Evolutionary conservation across 177 flowering plant species (phyloP).

Genomic region (Vitis hybrid): DNA sequence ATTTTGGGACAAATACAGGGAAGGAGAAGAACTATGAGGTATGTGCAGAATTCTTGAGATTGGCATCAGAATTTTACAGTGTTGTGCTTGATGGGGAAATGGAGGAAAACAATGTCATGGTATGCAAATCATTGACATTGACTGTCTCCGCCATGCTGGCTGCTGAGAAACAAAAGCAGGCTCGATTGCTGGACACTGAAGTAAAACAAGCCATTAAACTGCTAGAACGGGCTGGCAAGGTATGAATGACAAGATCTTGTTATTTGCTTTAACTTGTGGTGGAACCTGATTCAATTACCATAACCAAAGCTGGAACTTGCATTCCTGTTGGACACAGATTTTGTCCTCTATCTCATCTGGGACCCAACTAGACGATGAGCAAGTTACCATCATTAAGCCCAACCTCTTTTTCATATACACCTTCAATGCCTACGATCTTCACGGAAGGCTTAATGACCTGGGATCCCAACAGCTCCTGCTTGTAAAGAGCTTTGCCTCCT

Average conservation of each 20-base stretch:
- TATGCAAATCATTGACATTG: conserved; percentile 66
- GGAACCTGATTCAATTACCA: too few species aligned
- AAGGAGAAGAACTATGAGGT: conserved; percentile 51
- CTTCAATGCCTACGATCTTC: conserved; percentile 59
- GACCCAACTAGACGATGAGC: conserved; percentile 27
- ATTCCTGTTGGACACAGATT: conserved; percentile 42
- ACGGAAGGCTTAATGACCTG: conserved; percentile 49
- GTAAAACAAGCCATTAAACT: conserved; percentile 61
- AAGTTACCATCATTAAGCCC: conserved; percentile 34
- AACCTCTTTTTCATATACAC: conserved; percentile 61
- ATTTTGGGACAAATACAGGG: conserved; percentile 66
- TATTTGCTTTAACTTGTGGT: too few species aligned
- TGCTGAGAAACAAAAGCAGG: conserved; percentile 51
- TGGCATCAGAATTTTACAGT: conserved; percentile 74
- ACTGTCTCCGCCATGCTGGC: conserved; percentile 68
- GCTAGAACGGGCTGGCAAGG: conserved; percentile 84
- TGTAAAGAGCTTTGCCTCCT: conserved; percentile 60
- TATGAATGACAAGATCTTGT: conserved; percentile 16
- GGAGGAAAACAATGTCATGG: conserved; percentile 50
- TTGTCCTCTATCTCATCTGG: conserved; percentile 38
- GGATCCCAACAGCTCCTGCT: conserved; percentile 49
- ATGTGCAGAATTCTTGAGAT: conserved; percentile 61
- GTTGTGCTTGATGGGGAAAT: conserved; percentile 33
- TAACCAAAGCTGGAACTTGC: background rate
- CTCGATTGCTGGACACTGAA: conserved; percentile 47